A percentile compares a stretch with the other conserved stretches of the same genome.
Evolutionary conservation across 2,329 filamentous ascomycete genomes (phyloP).

Genomic region (Colletotrichum limetticola): DNA sequence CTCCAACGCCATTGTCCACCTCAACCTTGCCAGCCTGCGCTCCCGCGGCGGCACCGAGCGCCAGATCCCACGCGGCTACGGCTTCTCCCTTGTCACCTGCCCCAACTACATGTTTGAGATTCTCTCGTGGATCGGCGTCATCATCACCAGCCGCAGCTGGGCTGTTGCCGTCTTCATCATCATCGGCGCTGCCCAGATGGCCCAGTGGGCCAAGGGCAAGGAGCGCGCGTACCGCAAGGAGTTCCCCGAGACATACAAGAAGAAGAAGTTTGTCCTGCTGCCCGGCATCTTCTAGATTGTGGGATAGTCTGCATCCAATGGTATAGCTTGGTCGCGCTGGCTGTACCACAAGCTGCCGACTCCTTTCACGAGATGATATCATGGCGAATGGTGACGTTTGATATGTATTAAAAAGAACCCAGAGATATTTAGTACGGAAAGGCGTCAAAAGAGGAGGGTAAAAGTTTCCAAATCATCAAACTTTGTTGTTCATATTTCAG

Average conservation of each 20-base stretch:
- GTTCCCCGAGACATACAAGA: conserved; percentile 94
- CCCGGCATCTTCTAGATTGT: conserved; percentile 75
- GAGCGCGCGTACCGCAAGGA: conserved; percentile 90
- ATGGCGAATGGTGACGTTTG: neutral
- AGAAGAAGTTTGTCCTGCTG: conserved; percentile 87
- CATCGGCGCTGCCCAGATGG: conserved; percentile 83
- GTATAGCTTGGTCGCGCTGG: neutral
- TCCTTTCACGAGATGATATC: neutral
- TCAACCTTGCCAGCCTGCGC: conserved; percentile 81
- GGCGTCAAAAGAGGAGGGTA: conserved; percentile 7
- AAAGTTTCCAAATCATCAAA: neutral
- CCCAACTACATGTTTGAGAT: conserved; percentile 98
- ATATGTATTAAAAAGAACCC: neutral
- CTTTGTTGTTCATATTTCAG: conserved; percentile 2
- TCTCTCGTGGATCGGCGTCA: conserved; percentile 85
- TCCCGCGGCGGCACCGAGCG: conserved; percentile 84
- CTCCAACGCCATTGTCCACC: conserved; percentile 82
- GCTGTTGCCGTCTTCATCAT: conserved; percentile 80
- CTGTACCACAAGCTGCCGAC: neutral
- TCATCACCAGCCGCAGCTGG: conserved; percentile 82
- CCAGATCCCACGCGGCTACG: conserved; percentile 86
- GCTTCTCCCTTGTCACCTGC: conserved; percentile 89
- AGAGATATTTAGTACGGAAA: neutral
- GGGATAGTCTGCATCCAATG: neutral
- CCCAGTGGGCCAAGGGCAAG: conserved; percentile 89